Percentiles rank a stretch among this genome's conserved stretches.
These are phyloP conservation scores for Hericium coralloides DNA, from an alignment of 768 basidiomycete genomes.

Conservation along the genomic window DNA sequence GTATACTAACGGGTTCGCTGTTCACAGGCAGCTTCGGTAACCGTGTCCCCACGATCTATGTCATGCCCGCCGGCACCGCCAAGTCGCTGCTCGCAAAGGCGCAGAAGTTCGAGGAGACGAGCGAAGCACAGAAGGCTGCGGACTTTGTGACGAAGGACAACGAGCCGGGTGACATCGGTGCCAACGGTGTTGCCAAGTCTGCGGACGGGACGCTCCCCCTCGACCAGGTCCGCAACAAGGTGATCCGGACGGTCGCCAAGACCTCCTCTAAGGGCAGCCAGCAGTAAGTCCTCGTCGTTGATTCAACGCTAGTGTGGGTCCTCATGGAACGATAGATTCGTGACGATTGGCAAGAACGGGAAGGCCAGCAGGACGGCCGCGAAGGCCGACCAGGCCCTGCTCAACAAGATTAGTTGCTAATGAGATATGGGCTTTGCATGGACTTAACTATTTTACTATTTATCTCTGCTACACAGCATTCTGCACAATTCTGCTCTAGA, in stretches of 20 bases:
- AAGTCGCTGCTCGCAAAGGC: neutral
- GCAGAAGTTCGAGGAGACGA: constrained; percentile 1
- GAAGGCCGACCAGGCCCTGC: neutral
- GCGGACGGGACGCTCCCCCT: neutral
- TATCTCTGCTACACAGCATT: no score
- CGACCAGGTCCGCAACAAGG: constrained; percentile 1
- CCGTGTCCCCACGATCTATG: constrained; percentile 3
- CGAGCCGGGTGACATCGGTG: constrained; percentile 1
- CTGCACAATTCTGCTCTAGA: no score
- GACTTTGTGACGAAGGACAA: constrained; percentile 6
- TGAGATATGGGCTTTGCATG: neutral
- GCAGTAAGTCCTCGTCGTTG: neutral
- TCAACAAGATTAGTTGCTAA: neutral
- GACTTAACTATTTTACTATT: no score
- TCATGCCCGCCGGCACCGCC: constrained; percentile 1
- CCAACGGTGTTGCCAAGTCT: neutral
- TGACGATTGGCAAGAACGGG: neutral
- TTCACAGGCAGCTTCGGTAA: neutral
- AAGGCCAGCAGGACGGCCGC: neutral
- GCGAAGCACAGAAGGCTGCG: neutral
- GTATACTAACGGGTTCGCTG: neutral
- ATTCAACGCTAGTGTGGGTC: neutral
- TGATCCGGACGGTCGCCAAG: constrained; percentile 1
- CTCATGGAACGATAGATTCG: neutral
- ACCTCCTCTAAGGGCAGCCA: neutral